These are phyloP conservation scores for Persicaria tinctoria DNA, from an alignment of 148 eudicot species.

Conservation along the genomic window DNA sequence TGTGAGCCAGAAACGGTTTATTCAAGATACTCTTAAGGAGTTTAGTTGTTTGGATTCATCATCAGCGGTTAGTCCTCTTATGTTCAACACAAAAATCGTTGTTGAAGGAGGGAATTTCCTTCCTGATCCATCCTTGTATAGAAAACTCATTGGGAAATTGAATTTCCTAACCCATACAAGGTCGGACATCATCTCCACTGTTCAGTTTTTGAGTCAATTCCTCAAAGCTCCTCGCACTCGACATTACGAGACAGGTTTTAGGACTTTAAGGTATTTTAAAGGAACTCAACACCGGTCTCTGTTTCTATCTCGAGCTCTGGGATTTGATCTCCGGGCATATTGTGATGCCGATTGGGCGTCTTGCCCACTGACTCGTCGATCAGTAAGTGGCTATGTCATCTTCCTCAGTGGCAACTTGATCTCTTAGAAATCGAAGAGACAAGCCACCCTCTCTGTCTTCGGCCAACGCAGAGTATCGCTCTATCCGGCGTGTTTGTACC, in stretches of 20 bases:
- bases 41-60: neutral
- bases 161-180: slow-evolving; percentile 5
- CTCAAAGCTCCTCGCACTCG: neutral
- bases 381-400: neutral
- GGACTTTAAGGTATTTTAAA: neutral
- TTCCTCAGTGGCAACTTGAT: neutral
- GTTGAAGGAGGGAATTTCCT: neutral
- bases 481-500: too few relatives aligned
- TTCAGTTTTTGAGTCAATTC: slow-evolving; percentile 13
- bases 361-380: neutral
- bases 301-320: neutral
- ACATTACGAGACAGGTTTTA: neutral
- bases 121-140: neutral
- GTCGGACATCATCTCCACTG: neutral
- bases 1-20: neutral
- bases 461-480: too few relatives aligned
- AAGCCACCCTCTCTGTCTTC: too few relatives aligned
- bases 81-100: neutral
- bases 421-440: neutral
- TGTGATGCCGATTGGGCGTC: slow-evolving; percentile 8
- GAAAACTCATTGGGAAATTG: neutral
- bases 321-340: neutral
- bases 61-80: neutral
- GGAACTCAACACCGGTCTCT: neutral
- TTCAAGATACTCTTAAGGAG: neutral